These are phyloP conservation scores for Kuraishia ogatae DNA, from an alignment of 805 yeast genomes.

Conservation along the genomic window DNA sequence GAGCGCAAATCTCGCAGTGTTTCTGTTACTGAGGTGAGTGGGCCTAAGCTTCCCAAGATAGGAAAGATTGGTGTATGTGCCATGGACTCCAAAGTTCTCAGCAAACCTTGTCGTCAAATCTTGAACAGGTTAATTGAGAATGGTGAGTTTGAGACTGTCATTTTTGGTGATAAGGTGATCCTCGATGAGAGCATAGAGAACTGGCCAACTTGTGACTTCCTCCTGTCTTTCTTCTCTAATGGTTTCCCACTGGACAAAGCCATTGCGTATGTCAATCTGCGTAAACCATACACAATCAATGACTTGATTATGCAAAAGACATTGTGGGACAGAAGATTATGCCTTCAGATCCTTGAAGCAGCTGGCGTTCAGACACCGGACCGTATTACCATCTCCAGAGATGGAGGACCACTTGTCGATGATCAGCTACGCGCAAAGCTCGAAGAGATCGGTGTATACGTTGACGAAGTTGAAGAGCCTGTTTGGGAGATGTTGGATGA, in stretches of 20 bases:
- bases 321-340: slow-evolving; percentile 95
- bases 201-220: slow-evolving; percentile 98
- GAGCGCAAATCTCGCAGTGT: slow-evolving; percentile 16
- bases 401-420: slow-evolving; percentile 90
- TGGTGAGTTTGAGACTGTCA: slow-evolving; percentile 94
- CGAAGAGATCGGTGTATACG: slow-evolving; percentile 50
- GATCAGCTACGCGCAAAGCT: slow-evolving; percentile 55
- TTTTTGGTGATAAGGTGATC: slow-evolving; percentile 95
- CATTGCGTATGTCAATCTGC: slow-evolving; percentile 74
- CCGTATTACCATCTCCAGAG: slow-evolving; percentile 84
- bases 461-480: slow-evolving; percentile 49
- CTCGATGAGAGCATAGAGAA: slow-evolving; percentile 88
- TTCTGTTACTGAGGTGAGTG: slow-evolving; percentile 29
- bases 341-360: slow-evolving; percentile 67
- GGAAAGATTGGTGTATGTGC: slow-evolving; percentile 99
- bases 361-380: slow-evolving; percentile 86
- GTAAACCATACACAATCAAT: slow-evolving; percentile 86
- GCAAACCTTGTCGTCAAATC: slow-evolving; percentile 92
- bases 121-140: slow-evolving; percentile 79
- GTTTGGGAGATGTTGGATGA: slow-evolving; percentile 84
- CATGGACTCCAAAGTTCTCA: slow-evolving; percentile 93
- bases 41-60: slow-evolving; percentile 54
- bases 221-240: slow-evolving; percentile 86
- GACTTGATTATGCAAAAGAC: slow-evolving; percentile 88
- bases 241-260: slow-evolving; percentile 98